Conservation (phyloP, 164 flowering plant genomes). For the Vitis rotundifolia region DNA sequence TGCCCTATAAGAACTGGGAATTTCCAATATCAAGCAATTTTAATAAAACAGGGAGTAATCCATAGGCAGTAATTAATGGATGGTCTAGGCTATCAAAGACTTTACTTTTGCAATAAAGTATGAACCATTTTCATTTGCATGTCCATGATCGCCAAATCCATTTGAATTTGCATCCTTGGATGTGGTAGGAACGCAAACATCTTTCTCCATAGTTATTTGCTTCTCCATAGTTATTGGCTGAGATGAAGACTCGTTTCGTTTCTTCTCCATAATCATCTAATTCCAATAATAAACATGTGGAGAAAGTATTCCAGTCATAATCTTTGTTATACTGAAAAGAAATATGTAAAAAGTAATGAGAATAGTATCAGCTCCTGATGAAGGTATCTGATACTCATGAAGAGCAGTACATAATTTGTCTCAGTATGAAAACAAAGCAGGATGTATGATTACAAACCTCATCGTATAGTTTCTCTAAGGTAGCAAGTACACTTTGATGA, state of each 20-base stretch:
- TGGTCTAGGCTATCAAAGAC: background rate
- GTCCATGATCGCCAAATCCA: conserved; percentile 28
- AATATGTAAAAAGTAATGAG: background rate
- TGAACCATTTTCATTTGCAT: conserved; percentile 15
- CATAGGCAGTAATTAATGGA: background rate
- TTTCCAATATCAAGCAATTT: no score
- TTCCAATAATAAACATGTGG: conserved; percentile 19
- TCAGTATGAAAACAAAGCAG: background rate
- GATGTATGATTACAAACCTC: conserved; percentile 45
- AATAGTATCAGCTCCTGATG: background rate
- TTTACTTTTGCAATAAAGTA: conserved; percentile 68
- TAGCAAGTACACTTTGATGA: conserved; percentile 52
- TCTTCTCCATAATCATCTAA: conserved; percentile 56
- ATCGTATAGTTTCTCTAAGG: conserved; percentile 58
- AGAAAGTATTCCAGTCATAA: background rate
- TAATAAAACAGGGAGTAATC: background rate
- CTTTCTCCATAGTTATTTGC: conserved; percentile 25
- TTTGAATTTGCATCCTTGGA: conserved; percentile 25
- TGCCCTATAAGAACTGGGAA: no score
- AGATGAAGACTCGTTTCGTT: conserved; percentile 33
- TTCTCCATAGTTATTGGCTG: conserved; percentile 21
- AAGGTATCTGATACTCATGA: no score
- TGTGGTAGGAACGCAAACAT: conserved; percentile 26
- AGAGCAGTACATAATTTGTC: background rate
- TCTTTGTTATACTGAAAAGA: background rate